Evolutionary conservation across 2,329 filamentous ascomycete genomes (phyloP), one percentile per base, ranked within the genome.

Genomic region (Cercospora sojina): DNA sequence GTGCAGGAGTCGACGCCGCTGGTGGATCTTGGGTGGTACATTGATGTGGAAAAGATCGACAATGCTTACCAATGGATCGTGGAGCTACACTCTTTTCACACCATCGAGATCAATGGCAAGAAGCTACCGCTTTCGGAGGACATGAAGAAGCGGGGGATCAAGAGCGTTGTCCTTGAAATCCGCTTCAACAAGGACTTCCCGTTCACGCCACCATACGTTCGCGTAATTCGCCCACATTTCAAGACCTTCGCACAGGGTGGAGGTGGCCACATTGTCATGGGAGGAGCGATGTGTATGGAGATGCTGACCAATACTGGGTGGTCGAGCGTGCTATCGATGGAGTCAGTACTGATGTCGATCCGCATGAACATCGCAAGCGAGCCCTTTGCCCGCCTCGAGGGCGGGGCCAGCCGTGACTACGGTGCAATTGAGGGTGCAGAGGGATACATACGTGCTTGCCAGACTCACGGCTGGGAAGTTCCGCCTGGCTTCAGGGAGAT

Each of bases 51-150:
- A 5, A 85, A 86, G 59, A 81, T 93, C 41, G 85, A 81, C 23
- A 96, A 93, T 73, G 83, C 93, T 68, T 97, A 95, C 74, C 92
- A 96, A 74, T 96, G 93, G 93, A 92, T 96, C 66, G 88, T 96
- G 5, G 91, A 97, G 77, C 81, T 97, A 1, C 93, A 97, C 77
- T 91, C 89, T 51, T 96, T 97, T 73, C 76, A 80, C 1, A 72
- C 70, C 7, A 74, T 77, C 65, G 68, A 72, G 43, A 61, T 71
- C 64, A 67, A 71, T 18, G 69, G 69, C 63, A 66, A 69, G 29
- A 70, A 67, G 13, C 82, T 95, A 0, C 91, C 90, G 0, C 82
- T 97, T 0, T 88, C 90, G 0, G 75, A 85, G 62, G 93, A 97
- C 74, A 92, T 97, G 87, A 87, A 88, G 76, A 73, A 76, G 2